Base-by-base conservation (phyloP, 1,284 basidiomycete species). In the Ustilago nuda region DNA sequence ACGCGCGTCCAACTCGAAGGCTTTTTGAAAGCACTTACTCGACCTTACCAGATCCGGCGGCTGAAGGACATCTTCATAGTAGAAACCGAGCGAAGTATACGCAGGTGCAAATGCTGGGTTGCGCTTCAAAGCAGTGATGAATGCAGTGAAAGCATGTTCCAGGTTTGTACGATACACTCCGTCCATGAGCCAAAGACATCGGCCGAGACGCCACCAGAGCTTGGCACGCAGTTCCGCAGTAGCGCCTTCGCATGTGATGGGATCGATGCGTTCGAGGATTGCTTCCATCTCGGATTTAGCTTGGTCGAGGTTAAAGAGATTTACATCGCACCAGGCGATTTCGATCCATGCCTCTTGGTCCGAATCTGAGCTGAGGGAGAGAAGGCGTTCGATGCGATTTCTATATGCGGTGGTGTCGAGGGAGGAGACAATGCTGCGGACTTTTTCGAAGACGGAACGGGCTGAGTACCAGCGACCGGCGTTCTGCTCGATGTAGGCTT, bases 11-110 rank as follows among this genome's bases (percentile, higher is more conserved):
- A 99, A 90, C 86, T 99, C 97, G 80, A 99, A 98, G 0, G 97
- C 97, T 82, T 97, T 98, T 82, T 99, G 95, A 87, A 98, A 98
- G 85, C 97, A 99, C 85, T 96, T 96, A 17, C 93, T 92, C 1
- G 96, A 92, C 48, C 96, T 91, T 11, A 90, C 90, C 9, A 90
- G 90, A 86, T 99, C 95, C 0, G 91, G 90, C 1, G 94, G 93
- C 13, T 88, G 87, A 13, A 90, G 87, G 60, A 88, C 89, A 59
- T 94, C 92, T 19, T 90, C 87, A 85, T 99, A 99, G 87, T 95
- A 96, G 56, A 94, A 88, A 8, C 97, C 97, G 9, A 99, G 90
- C 0, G 94, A 93, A 0, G 96, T 97, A 86, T 95, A 99, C 0
- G 95, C 91, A 0, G 97, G 92, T 0, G 96, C 95, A 84, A 92